Evolutionary conservation across 192 early-diverging fungal species (phyloP).

Genomic region (Endogone sp.): DNA sequence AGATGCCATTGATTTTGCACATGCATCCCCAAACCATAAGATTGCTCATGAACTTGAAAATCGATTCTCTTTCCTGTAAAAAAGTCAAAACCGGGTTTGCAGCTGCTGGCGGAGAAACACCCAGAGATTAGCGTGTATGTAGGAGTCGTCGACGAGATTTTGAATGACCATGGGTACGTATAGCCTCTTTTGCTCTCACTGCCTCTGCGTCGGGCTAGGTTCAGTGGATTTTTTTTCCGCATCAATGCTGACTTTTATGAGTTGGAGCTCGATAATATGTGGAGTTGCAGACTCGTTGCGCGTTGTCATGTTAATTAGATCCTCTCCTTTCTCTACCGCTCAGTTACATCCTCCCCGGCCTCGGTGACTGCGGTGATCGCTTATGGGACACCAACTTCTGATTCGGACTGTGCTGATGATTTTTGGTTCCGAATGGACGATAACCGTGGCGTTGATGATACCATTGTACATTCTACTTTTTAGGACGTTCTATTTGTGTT

Average conservation of each 20-base stretch:
- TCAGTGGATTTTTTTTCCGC: too few relatives aligned
- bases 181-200: too few relatives aligned
- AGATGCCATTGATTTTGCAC: constrained; percentile 37
- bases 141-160: constrained; percentile 51
- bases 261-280: too few relatives aligned
- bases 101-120: constrained; percentile 24
- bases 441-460: too few relatives aligned
- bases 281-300: too few relatives aligned
- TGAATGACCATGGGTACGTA: constrained; percentile 56
- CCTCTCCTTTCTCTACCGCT: not conserved
- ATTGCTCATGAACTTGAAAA: not conserved
- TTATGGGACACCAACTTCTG: constrained; percentile 43
- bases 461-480: too few relatives aligned
- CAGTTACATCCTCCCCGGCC: constrained; percentile 33
- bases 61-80: too few relatives aligned
- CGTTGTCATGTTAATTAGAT: not conserved
- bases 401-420: too few relatives aligned
- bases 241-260: too few relatives aligned
- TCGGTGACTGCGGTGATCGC: constrained; percentile 70
- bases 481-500: too few relatives aligned
- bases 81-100: constrained; percentile 33
- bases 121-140: constrained; percentile 57
- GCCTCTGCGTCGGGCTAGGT: too few relatives aligned
- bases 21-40: not conserved
- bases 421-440: too few relatives aligned